Percentiles rank a stretch among this genome's conserved stretches.
Evolutionary conservation across 805 yeast genomes (phyloP).

Genomic region (Candida coquimbonensis): DNA sequence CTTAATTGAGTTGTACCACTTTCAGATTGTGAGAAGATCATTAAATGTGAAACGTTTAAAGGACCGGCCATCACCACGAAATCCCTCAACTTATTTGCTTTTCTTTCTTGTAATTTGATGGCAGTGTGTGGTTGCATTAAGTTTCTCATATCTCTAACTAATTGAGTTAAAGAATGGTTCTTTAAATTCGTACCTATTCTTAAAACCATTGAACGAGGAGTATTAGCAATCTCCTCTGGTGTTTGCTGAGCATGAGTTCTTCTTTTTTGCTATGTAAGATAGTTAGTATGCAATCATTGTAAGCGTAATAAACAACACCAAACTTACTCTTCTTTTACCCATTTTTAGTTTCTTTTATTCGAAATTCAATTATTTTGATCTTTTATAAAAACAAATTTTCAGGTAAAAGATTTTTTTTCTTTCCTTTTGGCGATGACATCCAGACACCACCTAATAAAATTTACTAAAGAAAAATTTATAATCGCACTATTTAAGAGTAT

Average conservation of each 20-base stretch:
- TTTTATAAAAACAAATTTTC: background rate
- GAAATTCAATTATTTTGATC: background rate
- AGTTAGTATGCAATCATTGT: constrained; percentile 8
- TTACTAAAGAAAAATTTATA: constrained; percentile 3
- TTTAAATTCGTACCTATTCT: constrained; percentile 71
- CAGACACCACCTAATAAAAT: constrained; percentile 13
- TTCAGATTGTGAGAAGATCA: constrained; percentile 79
- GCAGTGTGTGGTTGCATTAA: constrained; percentile 98
- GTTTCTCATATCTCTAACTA: constrained; percentile 80
- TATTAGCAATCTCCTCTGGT: constrained; percentile 60
- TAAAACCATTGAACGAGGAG: constrained; percentile 92
- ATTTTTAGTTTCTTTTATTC: constrained; percentile 21
- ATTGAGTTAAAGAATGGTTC: constrained; percentile 75
- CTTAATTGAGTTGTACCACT: constrained; percentile 79
- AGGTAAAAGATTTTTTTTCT: constrained; percentile 10
- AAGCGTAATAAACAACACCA: background rate
- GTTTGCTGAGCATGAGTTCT: constrained; percentile 73
- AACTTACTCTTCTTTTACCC: constrained; percentile 47
- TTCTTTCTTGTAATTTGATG: constrained; percentile 76
- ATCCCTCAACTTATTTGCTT: constrained; percentile 81
- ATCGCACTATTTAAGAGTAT: background rate
- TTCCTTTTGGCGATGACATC: constrained; percentile 23
- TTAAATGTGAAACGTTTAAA: constrained; percentile 81
- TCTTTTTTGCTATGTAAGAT: constrained; percentile 46
- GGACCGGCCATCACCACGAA: constrained; percentile 99